Evolutionary conservation across 2,329 filamentous ascomycete species (phyloP).

Genomic region (Beauveria australis): DNA sequence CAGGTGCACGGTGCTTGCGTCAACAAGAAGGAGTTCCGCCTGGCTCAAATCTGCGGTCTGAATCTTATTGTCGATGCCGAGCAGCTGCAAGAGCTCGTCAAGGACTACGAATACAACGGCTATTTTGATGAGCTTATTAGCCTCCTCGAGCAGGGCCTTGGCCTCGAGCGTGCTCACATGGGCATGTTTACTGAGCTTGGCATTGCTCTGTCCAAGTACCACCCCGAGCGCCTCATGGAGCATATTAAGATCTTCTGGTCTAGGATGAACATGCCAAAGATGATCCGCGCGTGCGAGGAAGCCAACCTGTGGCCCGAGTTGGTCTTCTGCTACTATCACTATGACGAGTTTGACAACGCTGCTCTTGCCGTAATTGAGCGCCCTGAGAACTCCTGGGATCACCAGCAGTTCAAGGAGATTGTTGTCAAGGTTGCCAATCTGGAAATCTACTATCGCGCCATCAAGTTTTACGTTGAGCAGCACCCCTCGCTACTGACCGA

Average conservation of each 20-base stretch:
- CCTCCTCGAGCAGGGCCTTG: slow-evolving; percentile 88
- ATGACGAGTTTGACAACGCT: slow-evolving; percentile 97
- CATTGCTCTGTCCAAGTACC: slow-evolving; percentile 88
- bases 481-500: slow-evolving; percentile 95
- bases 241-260: slow-evolving; percentile 98
- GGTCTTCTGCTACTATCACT: slow-evolving; percentile 96
- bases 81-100: slow-evolving; percentile 84
- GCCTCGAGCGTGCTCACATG: slow-evolving; percentile 88
- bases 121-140: slow-evolving; percentile 98
- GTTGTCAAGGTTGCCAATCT: slow-evolving; percentile 95
- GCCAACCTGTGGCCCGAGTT: slow-evolving; percentile 96
- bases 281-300: slow-evolving; percentile 88
- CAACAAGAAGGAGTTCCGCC: slow-evolving; percentile 95
- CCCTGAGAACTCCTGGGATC: slow-evolving; percentile 95
- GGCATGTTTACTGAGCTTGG: slow-evolving; percentile 93
- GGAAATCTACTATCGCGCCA: slow-evolving; percentile 95
- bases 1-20: slow-evolving; percentile 96
- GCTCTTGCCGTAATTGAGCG: slow-evolving; percentile 97
- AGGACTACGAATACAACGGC: slow-evolving; percentile 92
- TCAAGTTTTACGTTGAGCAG: slow-evolving; percentile 97
- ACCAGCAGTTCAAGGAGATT: slow-evolving; percentile 99
- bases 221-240: slow-evolving; percentile 94
- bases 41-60: slow-evolving; percentile 96
- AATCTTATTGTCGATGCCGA: slow-evolving; percentile 97
- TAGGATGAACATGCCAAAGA: slow-evolving; percentile 94